Conservation (phyloP, 768 basidiomycete genomes). For the Suillus subaureus region DNA sequence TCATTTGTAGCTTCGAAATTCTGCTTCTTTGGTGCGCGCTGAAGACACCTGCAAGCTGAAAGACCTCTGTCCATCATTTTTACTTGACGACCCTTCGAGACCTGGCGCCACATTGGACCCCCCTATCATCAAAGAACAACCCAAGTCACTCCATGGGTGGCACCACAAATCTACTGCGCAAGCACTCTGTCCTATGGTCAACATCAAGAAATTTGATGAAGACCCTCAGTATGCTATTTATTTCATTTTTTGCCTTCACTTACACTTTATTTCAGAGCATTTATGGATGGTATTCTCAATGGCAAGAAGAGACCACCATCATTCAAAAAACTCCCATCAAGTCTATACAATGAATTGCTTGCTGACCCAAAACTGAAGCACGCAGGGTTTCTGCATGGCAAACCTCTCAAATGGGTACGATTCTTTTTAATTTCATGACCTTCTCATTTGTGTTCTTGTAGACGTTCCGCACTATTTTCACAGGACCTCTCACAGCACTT, state of each 20-base stretch:
- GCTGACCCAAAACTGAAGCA: neutral
- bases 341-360: neutral
- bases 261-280: neutral
- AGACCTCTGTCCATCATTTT: neutral
- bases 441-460: neutral
- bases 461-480: too few relatives aligned
- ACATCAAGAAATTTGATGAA: neutral
- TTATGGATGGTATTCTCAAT: neutral
- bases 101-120: neutral
- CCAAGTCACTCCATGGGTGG: neutral
- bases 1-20: neutral
- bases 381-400: neutral
- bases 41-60: neutral
- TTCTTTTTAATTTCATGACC: neutral
- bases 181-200: neutral
- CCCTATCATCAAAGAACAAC: neutral
- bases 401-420: neutral
- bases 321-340: neutral
- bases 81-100: neutral
- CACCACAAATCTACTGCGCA: neutral
- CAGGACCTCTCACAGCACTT: too few relatives aligned
- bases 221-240: neutral
- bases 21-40: neutral
- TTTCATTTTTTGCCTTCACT: neutral
- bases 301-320: neutral